These are phyloP conservation scores for Suhomyces kilbournensis DNA, from an alignment of 805 yeast species.

Conservation along the genomic window DNA sequence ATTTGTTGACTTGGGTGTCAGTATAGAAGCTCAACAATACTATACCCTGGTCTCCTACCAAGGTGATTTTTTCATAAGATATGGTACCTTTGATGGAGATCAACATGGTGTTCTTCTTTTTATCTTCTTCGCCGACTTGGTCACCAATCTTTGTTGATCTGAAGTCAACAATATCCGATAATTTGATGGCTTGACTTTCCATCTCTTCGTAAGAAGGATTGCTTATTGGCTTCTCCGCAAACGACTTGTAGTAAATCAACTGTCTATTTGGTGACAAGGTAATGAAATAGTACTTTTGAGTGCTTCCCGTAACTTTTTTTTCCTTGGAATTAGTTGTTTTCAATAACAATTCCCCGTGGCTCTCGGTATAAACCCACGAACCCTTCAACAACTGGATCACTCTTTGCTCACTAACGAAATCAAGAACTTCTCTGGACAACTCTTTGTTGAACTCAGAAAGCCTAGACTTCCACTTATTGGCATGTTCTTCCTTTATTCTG, in stretches of 20 bases:
- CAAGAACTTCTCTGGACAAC: constrained; percentile 56
- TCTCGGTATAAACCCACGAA: constrained; percentile 72
- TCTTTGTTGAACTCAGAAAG: constrained; percentile 48
- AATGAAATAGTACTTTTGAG: constrained; percentile 48
- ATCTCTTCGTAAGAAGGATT: constrained; percentile 59
- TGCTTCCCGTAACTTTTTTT: constrained; percentile 12
- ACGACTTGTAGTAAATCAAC: constrained; percentile 59
- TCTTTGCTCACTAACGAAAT: constrained; percentile 74
- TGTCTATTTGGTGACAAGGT: constrained; percentile 66
- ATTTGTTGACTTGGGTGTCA: constrained; percentile 65
- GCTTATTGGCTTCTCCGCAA: constrained; percentile 40
- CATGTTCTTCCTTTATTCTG: constrained; percentile 35
- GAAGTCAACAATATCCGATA: constrained; percentile 50
- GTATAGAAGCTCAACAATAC: constrained; percentile 58
- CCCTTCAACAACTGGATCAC: constrained; percentile 71
- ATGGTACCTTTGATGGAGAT: constrained; percentile 57
- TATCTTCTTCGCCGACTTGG: constrained; percentile 41
- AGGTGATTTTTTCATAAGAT: constrained; percentile 53
- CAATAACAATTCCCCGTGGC: constrained; percentile 39
- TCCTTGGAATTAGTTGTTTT: constrained; percentile 18
- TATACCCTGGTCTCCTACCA: constrained; percentile 43
- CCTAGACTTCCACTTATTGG: constrained; percentile 43
- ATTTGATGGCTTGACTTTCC: constrained; percentile 50
- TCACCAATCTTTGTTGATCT: constrained; percentile 48
- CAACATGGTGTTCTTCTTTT: constrained; percentile 42